These are phyloP conservation scores for Trametes maxima DNA, from an alignment of 768 basidiomycete species.

Conservation along the genomic window DNA sequence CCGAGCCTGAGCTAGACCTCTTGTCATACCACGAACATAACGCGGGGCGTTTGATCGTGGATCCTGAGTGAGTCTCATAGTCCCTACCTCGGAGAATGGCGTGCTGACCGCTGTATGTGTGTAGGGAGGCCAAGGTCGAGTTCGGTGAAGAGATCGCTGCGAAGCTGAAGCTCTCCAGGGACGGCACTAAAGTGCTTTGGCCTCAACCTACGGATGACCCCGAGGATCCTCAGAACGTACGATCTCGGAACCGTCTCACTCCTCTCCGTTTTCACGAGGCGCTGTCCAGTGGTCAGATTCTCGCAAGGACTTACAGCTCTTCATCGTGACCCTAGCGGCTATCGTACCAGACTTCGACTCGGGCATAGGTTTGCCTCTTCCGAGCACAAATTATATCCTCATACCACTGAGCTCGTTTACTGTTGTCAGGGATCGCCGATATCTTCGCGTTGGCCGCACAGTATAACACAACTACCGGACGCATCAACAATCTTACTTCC, in stretches of 20 bases:
- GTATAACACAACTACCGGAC: slow-evolving; percentile 54
- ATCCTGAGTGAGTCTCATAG: slow-evolving; percentile 51
- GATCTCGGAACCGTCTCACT: too few relatives aligned
- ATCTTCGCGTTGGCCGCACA: slow-evolving; percentile 62
- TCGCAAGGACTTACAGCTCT: slow-evolving; percentile 56
- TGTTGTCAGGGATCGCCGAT: slow-evolving; percentile 52
- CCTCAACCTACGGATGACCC: slow-evolving; percentile 69
- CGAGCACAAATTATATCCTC: too few relatives aligned
- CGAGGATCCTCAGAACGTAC: slow-evolving; percentile 65
- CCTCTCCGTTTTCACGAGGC: neutral
- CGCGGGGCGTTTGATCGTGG: slow-evolving; percentile 62
- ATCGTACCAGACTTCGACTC: slow-evolving; percentile 71
- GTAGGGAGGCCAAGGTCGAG: slow-evolving; percentile 63
- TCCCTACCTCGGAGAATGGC: too few relatives aligned
- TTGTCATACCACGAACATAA: slow-evolving; percentile 51
- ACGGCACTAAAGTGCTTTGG: slow-evolving; percentile 66
- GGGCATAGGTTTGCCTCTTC: slow-evolving; percentile 49
- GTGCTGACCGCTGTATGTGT: too few relatives aligned
- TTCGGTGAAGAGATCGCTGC: slow-evolving; percentile 58
- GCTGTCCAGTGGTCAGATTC: slow-evolving; percentile 52
- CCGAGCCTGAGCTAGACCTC: slow-evolving; percentile 35
- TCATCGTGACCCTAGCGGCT: slow-evolving; percentile 64
- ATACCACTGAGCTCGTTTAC: neutral
- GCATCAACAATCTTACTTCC: slow-evolving; percentile 65
- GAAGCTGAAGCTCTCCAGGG: slow-evolving; percentile 55